A percentile compares a stretch with the other conserved stretches of the same genome.
phyloP scores from a whole-genome alignment of 441 rosid genomes.

The Erodium moschatum region DNA sequence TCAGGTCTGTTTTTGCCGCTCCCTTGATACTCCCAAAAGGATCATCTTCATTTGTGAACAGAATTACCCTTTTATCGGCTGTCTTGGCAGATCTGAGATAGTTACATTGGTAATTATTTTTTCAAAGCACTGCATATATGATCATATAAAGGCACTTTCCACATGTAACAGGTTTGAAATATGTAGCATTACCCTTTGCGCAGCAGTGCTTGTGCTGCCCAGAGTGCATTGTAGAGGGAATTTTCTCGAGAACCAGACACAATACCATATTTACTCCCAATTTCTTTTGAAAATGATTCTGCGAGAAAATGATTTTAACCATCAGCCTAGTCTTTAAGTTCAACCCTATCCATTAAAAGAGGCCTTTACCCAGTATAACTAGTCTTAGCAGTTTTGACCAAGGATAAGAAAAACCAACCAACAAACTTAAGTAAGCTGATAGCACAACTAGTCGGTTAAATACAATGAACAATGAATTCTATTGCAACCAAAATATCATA shows the following conservation, averaged over 20 bases:
- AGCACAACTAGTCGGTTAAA: not conserved
- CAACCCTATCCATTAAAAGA: not conserved
- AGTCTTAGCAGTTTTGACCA: not conserved
- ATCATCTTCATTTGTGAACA: slow-evolving; percentile 86
- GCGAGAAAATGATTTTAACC: slow-evolving; percentile 27
- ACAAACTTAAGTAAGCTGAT: not conserved
- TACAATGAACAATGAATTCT: not conserved
- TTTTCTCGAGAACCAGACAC: slow-evolving; percentile 80
- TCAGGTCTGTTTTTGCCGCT: slow-evolving; percentile 73
- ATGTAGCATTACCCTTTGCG: slow-evolving; percentile 67
- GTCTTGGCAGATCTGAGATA: slow-evolving; percentile 68
- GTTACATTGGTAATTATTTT: slow-evolving; percentile 24
- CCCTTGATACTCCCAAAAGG: slow-evolving; percentile 77
- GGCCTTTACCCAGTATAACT: not conserved
- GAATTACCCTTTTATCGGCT: slow-evolving; percentile 66
- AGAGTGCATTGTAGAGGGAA: slow-evolving; percentile 77
- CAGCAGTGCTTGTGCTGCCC: slow-evolving; percentile 91
- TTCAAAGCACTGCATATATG: slow-evolving; percentile 11
- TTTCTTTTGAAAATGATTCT: slow-evolving; percentile 57
- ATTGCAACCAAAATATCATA: not conserved
- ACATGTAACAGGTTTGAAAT: not conserved
- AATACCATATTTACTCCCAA: slow-evolving; percentile 83
- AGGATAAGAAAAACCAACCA: not conserved
- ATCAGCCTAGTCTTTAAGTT: slow-evolving; percentile 12
- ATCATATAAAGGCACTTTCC: slow-evolving; percentile 8